A percentile compares a stretch with the other conserved stretches of the same genome.
These are phyloP conservation scores for Inosperma sp. DNA, from an alignment of 768 basidiomycete genomes.

Conservation along the genomic window DNA sequence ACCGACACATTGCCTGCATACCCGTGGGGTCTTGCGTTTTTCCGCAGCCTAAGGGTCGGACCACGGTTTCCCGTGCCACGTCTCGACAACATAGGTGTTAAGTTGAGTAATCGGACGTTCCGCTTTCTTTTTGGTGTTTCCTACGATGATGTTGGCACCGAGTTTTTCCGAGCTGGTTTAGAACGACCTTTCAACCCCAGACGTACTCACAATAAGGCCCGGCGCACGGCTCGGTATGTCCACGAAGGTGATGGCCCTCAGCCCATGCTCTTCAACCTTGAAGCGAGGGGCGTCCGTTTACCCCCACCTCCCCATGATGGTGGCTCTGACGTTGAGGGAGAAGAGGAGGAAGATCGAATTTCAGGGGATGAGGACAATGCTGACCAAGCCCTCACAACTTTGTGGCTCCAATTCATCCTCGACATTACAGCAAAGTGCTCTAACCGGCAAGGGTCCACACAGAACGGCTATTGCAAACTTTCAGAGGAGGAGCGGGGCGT, in stretches of 20 bases:
- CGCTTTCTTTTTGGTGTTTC: slow-evolving; percentile 12
- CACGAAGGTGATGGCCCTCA: not conserved
- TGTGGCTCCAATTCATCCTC: slow-evolving; percentile 24
- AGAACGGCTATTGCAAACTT: slow-evolving; percentile 17
- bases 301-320: not conserved
- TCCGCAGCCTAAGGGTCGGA: slow-evolving; percentile 8
- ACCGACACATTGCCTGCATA: not conserved
- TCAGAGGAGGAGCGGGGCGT: not conserved
- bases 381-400: slow-evolving; percentile 10
- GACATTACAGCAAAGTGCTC: slow-evolving; percentile 21
- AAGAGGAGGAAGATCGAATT: not conserved
- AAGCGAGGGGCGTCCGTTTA: not conserved
- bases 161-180: not conserved
- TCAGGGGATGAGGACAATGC: not conserved
- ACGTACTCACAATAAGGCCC: not conserved
- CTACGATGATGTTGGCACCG: slow-evolving; percentile 1
- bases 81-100: not conserved
- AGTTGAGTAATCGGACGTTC: slow-evolving; percentile 8
- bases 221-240: not conserved
- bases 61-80: slow-evolving; percentile 11
- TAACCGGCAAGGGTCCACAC: slow-evolving; percentile 7
- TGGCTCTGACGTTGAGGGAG: slow-evolving; percentile 3
- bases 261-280: not conserved
- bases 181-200: not conserved
- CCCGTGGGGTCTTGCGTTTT: slow-evolving; percentile 10